Conservation (phyloP, 2,329 filamentous ascomycete species). For the Arthrobotrys musiformis region DNA sequence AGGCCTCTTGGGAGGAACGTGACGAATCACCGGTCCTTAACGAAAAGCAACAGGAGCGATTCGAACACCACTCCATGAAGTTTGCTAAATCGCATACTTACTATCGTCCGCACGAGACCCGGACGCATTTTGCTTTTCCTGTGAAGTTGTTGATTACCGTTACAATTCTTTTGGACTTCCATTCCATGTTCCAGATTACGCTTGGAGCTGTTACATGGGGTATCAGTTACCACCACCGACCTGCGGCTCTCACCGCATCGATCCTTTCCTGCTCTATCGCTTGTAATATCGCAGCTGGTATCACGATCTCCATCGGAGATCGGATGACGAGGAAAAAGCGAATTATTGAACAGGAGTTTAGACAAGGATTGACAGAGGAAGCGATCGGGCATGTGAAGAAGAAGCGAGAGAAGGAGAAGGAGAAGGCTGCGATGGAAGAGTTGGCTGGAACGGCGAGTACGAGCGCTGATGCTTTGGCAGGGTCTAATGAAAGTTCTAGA, state of each 20-base stretch:
- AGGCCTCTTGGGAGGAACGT: slow-evolving; percentile 55
- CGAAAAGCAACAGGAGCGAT: slow-evolving; percentile 73
- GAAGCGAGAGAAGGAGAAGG: slow-evolving; percentile 67
- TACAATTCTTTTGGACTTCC: slow-evolving; percentile 80
- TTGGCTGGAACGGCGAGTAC: slow-evolving; percentile 21
- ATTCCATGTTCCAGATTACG: slow-evolving; percentile 81
- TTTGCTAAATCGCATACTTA: slow-evolving; percentile 86
- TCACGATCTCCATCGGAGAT: slow-evolving; percentile 81
- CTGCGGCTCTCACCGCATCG: slow-evolving; percentile 78
- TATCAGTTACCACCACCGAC: slow-evolving; percentile 76
- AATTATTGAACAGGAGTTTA: slow-evolving; percentile 78
- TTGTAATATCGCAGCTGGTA: slow-evolving; percentile 79
- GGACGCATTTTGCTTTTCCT: slow-evolving; percentile 82
- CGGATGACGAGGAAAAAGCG: slow-evolving; percentile 84
- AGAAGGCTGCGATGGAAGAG: slow-evolving; percentile 60
- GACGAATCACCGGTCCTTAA: slow-evolving; percentile 72
- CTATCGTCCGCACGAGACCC: slow-evolving; percentile 87
- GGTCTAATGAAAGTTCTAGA: slow-evolving; percentile 42
- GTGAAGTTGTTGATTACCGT: slow-evolving; percentile 78
- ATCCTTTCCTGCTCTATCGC: slow-evolving; percentile 83
- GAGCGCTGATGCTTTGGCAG: slow-evolving; percentile 20
- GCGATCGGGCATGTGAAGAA: slow-evolving; percentile 66
- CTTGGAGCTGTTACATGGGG: slow-evolving; percentile 82
- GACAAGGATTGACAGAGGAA: slow-evolving; percentile 78
- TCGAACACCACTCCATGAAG: slow-evolving; percentile 81